Percentiles rank a stretch among this genome's conserved stretches.
Evolutionary conservation across 192 early-diverging fungal species (phyloP).

Genomic region (Dissophora globulifera): DNA sequence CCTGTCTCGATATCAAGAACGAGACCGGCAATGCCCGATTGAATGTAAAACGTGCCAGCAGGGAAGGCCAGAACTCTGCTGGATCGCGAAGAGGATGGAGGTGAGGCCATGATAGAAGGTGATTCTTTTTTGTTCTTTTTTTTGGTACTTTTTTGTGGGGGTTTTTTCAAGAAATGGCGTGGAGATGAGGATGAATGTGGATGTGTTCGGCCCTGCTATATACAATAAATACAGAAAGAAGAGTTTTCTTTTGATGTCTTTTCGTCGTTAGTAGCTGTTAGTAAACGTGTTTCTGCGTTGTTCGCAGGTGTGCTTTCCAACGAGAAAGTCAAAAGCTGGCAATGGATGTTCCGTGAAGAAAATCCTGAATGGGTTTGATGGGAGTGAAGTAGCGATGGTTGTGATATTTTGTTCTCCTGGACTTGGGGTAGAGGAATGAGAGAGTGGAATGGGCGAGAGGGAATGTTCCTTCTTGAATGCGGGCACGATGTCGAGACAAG

Average conservation of each 20-base stretch:
- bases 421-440: conserved; percentile 2
- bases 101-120: conserved; percentile 20
- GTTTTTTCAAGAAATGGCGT: conserved; percentile 7
- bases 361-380: too few relatives aligned
- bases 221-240: too few relatives aligned
- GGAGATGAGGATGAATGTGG: too few relatives aligned
- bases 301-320: too few relatives aligned
- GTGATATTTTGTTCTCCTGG: too few relatives aligned
- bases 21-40: conserved; percentile 35
- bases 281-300: too few relatives aligned
- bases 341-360: too few relatives aligned
- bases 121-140: conserved; percentile 9
- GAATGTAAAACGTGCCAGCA: conserved; percentile 39
- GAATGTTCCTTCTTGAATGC: conserved; percentile 15
- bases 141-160: not conserved
- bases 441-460: not conserved
- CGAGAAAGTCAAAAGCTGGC: too few relatives aligned
- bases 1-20: conserved; percentile 49
- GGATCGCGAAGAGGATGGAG: conserved; percentile 20
- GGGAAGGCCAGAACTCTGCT: conserved; percentile 49
- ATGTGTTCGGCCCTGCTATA: too few relatives aligned
- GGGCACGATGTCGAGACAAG: conserved; percentile 44
- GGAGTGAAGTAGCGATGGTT: too few relatives aligned
- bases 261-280: too few relatives aligned
- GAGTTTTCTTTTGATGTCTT: too few relatives aligned